phyloP scores from a whole-genome alignment of 805 yeast species.

The Candida taoyuanica region DNA sequence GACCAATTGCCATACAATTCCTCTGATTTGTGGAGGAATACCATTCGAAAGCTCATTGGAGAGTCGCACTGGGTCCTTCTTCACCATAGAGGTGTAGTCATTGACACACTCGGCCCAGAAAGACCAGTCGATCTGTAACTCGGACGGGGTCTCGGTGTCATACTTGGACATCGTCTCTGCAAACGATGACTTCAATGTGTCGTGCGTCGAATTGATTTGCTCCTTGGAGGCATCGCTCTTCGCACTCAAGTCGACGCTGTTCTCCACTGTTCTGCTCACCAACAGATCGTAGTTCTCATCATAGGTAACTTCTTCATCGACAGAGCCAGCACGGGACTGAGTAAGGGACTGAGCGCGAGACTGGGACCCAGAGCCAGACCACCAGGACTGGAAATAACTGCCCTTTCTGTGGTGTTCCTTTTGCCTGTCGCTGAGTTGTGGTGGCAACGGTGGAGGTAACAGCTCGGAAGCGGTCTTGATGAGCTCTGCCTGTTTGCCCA shows the following conservation, averaged over 20 bases:
- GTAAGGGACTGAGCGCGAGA: conserved; percentile 11
- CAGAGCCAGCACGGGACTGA: no score
- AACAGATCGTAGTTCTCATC: conserved; percentile 53
- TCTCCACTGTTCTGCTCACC: conserved; percentile 53
- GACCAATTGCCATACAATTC: conserved; percentile 89
- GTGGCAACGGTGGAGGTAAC: neutral
- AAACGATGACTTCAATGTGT: conserved; percentile 33
- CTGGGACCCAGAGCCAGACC: conserved; percentile 12
- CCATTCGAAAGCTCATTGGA: conserved; percentile 64
- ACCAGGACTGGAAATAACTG: conserved; percentile 21
- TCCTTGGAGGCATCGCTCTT: conserved; percentile 51
- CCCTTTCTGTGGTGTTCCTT: neutral
- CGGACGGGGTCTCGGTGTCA: conserved; percentile 26
- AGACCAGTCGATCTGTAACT: conserved; percentile 62
- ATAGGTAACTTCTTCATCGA: conserved; percentile 21
- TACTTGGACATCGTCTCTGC: conserved; percentile 12
- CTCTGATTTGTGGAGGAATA: conserved; percentile 80
- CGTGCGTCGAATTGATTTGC: conserved; percentile 44
- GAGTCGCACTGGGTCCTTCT: conserved; percentile 54
- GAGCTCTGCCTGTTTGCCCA: neutral
- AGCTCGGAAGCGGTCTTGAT: neutral
- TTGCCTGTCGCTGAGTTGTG: neutral
- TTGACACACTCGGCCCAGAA: conserved; percentile 84
- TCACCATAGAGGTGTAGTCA: conserved; percentile 66
- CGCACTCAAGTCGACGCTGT: conserved; percentile 44